Evolutionary conservation across 208 protist genomes (phyloP).

Genomic region (Acanthamoeba castellanii): DNA sequence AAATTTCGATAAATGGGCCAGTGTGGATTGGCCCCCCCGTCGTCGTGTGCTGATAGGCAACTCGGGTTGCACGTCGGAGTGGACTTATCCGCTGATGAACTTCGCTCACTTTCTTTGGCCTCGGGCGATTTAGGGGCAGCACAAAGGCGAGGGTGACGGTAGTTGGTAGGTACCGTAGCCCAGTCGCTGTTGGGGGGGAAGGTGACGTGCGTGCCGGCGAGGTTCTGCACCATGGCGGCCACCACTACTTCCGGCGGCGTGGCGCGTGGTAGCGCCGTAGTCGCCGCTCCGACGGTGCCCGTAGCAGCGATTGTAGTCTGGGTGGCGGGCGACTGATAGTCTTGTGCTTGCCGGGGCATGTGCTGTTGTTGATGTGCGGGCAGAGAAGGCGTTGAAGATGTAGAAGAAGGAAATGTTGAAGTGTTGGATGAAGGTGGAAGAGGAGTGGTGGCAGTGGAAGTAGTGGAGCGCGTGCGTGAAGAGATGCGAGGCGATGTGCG

Average conservation of each 20-base stretch:
- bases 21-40: neutral
- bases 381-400: neutral
- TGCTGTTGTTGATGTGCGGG: neutral
- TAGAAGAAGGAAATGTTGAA: neutral
- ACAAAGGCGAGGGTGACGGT: neutral
- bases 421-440: neutral
- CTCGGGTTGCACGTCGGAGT: neutral
- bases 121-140: too few species aligned
- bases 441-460: too few species aligned
- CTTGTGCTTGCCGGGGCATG: neutral
- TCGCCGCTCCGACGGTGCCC: too few species aligned
- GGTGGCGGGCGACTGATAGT: neutral
- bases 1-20: neutral
- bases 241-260: neutral
- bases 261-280: too few species aligned
- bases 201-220: neutral
- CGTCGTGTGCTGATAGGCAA: neutral
- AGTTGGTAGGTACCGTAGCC: neutral
- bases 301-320: neutral
- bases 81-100: too few species aligned
- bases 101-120: too few species aligned
- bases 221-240: neutral
- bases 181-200: neutral
- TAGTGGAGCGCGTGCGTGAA: neutral
- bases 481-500: neutral